Conservation (phyloP, 495 filamentous ascomycete genomes). For the Hypomontagnella monticulosa region DNA sequence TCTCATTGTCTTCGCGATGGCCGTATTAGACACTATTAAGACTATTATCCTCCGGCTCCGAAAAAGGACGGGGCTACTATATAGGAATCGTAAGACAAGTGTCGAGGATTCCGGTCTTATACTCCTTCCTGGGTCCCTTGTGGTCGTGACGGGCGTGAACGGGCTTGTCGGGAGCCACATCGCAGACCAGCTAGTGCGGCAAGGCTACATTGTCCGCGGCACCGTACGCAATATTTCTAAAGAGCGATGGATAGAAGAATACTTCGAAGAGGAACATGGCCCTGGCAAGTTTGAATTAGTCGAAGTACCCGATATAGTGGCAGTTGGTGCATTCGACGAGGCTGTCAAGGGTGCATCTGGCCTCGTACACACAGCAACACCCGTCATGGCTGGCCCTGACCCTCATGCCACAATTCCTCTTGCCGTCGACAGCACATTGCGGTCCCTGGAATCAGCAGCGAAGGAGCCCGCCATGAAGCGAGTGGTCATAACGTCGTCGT, state of each 20-base stretch:
- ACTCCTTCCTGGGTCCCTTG: slow-evolving; percentile 19
- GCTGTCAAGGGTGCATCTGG: slow-evolving; percentile 30
- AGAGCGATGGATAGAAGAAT: slow-evolving; percentile 25
- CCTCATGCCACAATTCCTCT: slow-evolving; percentile 11
- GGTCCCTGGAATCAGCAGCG: slow-evolving; percentile 28
- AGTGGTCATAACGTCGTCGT: slow-evolving; percentile 32
- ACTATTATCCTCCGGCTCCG: not conserved
- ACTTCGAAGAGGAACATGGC: slow-evolving; percentile 30
- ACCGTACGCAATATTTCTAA: slow-evolving; percentile 25
- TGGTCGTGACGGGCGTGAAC: slow-evolving; percentile 36
- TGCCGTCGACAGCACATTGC: slow-evolving; percentile 17
- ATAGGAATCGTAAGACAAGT: not conserved
- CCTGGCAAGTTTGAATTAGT: slow-evolving; percentile 22
- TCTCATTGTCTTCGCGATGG: not conserved
- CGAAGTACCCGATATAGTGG: slow-evolving; percentile 33
- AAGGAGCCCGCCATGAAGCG: slow-evolving; percentile 30
- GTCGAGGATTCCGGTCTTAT: not conserved
- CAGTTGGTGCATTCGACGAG: slow-evolving; percentile 28
- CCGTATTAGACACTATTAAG: not conserved
- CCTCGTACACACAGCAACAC: slow-evolving; percentile 27
- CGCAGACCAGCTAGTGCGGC: slow-evolving; percentile 26
- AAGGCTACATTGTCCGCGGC: slow-evolving; percentile 36
- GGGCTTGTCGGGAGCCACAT: slow-evolving; percentile 36
- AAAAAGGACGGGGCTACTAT: not conserved
- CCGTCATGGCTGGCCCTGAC: slow-evolving; percentile 20